Evolutionary conservation across 148 eudicot genomes (phyloP).

Genomic region (Silene conica): DNA sequence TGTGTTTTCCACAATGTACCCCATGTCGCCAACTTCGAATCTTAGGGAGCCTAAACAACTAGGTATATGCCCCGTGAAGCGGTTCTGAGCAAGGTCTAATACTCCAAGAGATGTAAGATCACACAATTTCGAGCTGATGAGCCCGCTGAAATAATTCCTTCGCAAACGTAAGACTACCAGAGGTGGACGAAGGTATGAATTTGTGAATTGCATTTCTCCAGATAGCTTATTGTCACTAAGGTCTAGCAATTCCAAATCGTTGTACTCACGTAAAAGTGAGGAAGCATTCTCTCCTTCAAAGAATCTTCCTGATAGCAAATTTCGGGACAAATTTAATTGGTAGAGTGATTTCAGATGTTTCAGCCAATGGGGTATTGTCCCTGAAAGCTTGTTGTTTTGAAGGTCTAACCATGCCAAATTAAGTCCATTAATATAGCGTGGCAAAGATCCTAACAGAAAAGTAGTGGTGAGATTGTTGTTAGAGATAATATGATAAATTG

Average conservation of each 20-base stretch:
- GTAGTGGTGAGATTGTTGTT: too few species aligned
- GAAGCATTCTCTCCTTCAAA: neutral
- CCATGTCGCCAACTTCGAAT: too few species aligned
- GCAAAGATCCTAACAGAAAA: too few species aligned
- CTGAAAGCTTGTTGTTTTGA: too few species aligned
- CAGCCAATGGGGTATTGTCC: neutral
- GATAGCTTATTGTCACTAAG: neutral
- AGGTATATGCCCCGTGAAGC: neutral
- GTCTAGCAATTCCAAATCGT: neutral
- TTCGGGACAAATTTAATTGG: neutral
- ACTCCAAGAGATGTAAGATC: neutral
- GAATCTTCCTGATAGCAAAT: neutral
- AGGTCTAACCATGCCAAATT: too few species aligned
- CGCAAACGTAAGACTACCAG: neutral
- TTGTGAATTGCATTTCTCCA: neutral
- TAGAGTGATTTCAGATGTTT: too few species aligned
- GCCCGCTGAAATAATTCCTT: neutral
- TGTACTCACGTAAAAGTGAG: neutral
- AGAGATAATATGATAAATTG: too few species aligned
- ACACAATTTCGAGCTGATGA: neutral
- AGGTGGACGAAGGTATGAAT: neutral
- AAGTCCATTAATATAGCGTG: too few species aligned
- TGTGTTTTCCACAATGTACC: too few species aligned
- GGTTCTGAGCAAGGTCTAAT: neutral
- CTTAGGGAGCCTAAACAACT: constrained; percentile 5